Base-by-base conservation (phyloP, 139 green algal species). In the Chlamydomonas sp. region DNA sequence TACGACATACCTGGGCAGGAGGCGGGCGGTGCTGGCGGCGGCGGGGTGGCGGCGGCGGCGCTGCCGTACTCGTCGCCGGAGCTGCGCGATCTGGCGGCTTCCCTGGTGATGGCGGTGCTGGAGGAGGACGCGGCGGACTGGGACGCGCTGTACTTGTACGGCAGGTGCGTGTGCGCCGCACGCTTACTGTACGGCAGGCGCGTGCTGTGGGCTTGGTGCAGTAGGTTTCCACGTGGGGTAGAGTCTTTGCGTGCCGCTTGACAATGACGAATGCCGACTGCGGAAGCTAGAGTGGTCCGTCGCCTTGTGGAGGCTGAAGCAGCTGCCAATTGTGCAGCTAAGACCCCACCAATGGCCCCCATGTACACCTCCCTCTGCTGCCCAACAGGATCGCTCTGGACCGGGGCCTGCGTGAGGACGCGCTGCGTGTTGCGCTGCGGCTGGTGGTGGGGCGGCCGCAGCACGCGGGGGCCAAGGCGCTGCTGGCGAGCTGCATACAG, bases 401-500 rank as follows among this genome's bases (percentile, higher is more conserved):
- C 0, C 72, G 72, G 8, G 86, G 86, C 8, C 18, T 86, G 63
- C 58, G 59, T n/a, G 72, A 85, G 8, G 92, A 96, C 59, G 92
- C 89, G 63, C 83, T 93, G 9, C 81, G 76, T 0, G 92, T 95
- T n/a, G 71, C 93, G 2, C 79, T 96, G 12, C 85, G 92, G 31
- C 90, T 96, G 31, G 75, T 95, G 63, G 88, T 93, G 1, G 20
- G 74, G 31, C 57, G 63, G 18, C 91, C 87, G 6, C 57, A 83
- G 63, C 59, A 95, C 63, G 64, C 78, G 57, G 83, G 79, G 3
- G 91, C 90, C 59, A 91, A 89, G 82, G 67, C 68, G 71, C 80
- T 92, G 68, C 80, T 96, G 73, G 93, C 91, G 18, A 63, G 72
- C 60, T 92, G 91, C 64, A 86, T 94, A 58, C 63, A 92, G 89